phyloP scores from a whole-genome alignment of 345 rosid genomes.

The Citrus trifoliata region DNA sequence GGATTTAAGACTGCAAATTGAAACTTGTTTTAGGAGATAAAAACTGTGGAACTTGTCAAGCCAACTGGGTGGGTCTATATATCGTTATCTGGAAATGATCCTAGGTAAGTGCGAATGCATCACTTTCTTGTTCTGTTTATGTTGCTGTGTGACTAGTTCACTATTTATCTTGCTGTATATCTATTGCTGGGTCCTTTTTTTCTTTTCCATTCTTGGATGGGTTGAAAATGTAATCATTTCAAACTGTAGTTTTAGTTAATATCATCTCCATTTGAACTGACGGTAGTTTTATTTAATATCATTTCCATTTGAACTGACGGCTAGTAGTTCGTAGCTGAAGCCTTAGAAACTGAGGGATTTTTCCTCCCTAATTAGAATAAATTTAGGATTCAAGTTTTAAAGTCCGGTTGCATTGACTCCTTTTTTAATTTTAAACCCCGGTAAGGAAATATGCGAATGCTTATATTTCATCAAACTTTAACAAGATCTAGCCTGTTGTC shows the following conservation, averaged over 20 bases:
- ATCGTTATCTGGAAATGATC: conserved; percentile 57
- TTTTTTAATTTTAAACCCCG: too few relatives aligned
- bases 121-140: neutral
- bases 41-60: conserved; percentile 59
- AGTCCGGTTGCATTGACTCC: too few relatives aligned
- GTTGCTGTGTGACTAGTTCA: neutral
- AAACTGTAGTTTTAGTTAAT: neutral
- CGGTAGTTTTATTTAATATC: too few relatives aligned
- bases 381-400: neutral
- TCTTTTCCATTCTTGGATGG: neutral
- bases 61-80: too few relatives aligned
- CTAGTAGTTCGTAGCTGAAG: too few relatives aligned
- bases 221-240: neutral
- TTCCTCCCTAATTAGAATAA: neutral
- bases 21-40: conserved; percentile 63
- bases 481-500: too few relatives aligned
- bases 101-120: conserved; percentile 41
- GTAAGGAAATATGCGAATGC: too few relatives aligned
- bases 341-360: neutral
- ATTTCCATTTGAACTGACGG: too few relatives aligned
- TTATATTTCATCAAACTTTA: too few relatives aligned
- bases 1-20: neutral
- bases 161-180: neutral
- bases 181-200: neutral
- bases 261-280: too few relatives aligned